Evolutionary conservation across 2,329 filamentous ascomycete genomes (phyloP).

Genomic region (Emergomyces orientalis): DNA sequence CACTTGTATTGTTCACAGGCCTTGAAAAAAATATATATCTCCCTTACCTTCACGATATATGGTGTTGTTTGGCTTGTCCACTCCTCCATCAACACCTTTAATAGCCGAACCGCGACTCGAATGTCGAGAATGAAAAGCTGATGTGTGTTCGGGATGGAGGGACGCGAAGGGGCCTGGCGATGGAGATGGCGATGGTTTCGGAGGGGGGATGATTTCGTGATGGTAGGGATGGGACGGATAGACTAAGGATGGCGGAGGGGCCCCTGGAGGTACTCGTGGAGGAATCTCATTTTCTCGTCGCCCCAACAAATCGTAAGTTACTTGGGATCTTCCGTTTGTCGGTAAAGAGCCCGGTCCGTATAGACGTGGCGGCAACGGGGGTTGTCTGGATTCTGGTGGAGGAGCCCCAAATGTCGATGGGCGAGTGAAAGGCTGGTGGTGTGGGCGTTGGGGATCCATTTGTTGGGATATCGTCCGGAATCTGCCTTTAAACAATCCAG

Average conservation of each 20-base stretch:
- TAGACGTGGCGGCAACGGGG: slow-evolving; percentile 20
- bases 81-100: slow-evolving; percentile 17
- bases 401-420: slow-evolving; percentile 25
- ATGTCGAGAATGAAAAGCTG: slow-evolving; percentile 18
- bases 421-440: slow-evolving; percentile 24
- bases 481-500: background rate
- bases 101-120: slow-evolving; percentile 18
- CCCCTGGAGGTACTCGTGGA: slow-evolving; percentile 7
- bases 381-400: slow-evolving; percentile 23
- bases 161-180: slow-evolving; percentile 18
- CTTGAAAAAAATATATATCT: background rate
- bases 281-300: slow-evolving; percentile 17
- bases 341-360: slow-evolving; percentile 16
- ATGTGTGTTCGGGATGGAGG: slow-evolving; percentile 17
- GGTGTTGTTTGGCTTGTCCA: slow-evolving; percentile 15
- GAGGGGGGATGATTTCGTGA: slow-evolving; percentile 16
- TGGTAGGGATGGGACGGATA: slow-evolving; percentile 16
- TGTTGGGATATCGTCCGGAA: slow-evolving; percentile 7
- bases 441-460: slow-evolving; percentile 26
- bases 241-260: slow-evolving; percentile 8
- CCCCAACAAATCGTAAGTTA: slow-evolving; percentile 16
- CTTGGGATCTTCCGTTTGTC: slow-evolving; percentile 19
- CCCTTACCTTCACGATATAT: slow-evolving; percentile 24
- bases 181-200: slow-evolving; percentile 14
- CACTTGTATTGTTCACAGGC: background rate